phyloP scores from a whole-genome alignment of 345 rosid species.

The Anacardium occidentale region DNA sequence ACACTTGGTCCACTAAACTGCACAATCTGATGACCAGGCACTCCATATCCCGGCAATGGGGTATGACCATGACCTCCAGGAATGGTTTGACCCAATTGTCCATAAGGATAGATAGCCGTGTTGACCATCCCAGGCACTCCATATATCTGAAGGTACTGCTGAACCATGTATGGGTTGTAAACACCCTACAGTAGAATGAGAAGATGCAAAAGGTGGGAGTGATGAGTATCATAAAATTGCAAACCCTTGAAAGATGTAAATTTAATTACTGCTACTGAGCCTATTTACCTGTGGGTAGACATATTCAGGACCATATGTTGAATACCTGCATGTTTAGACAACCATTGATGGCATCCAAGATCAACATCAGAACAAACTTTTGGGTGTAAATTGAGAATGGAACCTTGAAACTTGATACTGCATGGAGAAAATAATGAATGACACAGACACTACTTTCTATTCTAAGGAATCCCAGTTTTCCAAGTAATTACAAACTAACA shows the following conservation, averaged over 20 bases:
- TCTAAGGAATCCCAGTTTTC: constrained; percentile 8
- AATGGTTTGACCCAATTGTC: constrained; percentile 64
- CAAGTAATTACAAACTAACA: neutral
- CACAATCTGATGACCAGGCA: constrained; percentile 71
- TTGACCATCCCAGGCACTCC: constrained; percentile 71
- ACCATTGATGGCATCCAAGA: constrained; percentile 6
- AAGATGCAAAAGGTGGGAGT: constrained; percentile 10
- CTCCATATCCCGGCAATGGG: constrained; percentile 61
- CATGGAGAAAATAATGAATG: constrained; percentile 4
- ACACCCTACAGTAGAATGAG: constrained; percentile 45
- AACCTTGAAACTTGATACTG: constrained; percentile 5
- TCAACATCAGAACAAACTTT: constrained; percentile 5
- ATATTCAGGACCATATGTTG: constrained; percentile 77
- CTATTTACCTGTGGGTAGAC: constrained; percentile 73
- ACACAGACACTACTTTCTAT: constrained; percentile 1
- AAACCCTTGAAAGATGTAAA: constrained; percentile 7
- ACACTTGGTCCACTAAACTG: constrained; percentile 62
- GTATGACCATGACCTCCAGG: constrained; percentile 72
- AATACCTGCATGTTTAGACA: constrained; percentile 50
- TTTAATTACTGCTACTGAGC: constrained; percentile 2
- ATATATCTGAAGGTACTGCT: constrained; percentile 80
- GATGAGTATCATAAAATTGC: neutral
- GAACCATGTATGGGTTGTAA: constrained; percentile 69
- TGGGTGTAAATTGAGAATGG: constrained; percentile 7
- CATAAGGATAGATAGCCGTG: constrained; percentile 62